These are phyloP conservation scores for Polyplosphaeria fusca DNA, from an alignment of 495 filamentous ascomycete genomes.

Conservation along the genomic window DNA sequence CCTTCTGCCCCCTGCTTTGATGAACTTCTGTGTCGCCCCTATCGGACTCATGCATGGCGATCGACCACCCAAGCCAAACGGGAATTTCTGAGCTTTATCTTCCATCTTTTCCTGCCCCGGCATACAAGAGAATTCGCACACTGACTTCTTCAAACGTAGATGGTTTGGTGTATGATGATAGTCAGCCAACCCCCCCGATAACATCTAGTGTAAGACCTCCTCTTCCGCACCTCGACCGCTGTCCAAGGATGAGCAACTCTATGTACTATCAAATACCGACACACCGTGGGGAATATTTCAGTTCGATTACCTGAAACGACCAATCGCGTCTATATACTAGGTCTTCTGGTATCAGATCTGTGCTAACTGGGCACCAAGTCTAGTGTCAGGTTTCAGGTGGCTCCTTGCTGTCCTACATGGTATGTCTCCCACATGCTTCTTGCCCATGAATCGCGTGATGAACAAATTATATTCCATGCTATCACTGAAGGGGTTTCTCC, in stretches of 20 bases:
- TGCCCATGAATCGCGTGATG: conserved; percentile 8
- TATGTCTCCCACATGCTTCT: too few species aligned
- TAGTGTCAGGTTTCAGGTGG: too few species aligned
- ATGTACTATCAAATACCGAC: conserved; percentile 33
- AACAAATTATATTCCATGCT: conserved; percentile 31
- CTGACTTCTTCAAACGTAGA: too few species aligned
- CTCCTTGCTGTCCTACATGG: neutral
- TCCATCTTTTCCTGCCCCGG: too few species aligned
- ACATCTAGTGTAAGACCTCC: too few species aligned
- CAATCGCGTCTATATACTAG: too few species aligned
- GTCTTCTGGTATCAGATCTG: too few species aligned
- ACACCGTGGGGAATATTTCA: conserved; percentile 21
- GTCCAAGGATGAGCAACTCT: conserved; percentile 25
- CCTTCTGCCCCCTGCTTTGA: conserved; percentile 12
- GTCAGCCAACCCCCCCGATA: too few species aligned
- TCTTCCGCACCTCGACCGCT: neutral
- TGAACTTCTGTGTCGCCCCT: conserved; percentile 33
- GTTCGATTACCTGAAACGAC: conserved; percentile 31
- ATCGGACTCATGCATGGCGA: conserved; percentile 30
- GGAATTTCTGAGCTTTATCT: conserved; percentile 20
- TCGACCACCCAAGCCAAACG: conserved; percentile 32
- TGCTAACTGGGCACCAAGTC: too few species aligned
- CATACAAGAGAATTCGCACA: too few species aligned
- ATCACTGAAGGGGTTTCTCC: conserved; percentile 20
- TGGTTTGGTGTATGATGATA: too few species aligned